These are phyloP conservation scores for Drechslerella dactyloides DNA, from an alignment of 2,329 filamentous ascomycete species.

Conservation along the genomic window DNA sequence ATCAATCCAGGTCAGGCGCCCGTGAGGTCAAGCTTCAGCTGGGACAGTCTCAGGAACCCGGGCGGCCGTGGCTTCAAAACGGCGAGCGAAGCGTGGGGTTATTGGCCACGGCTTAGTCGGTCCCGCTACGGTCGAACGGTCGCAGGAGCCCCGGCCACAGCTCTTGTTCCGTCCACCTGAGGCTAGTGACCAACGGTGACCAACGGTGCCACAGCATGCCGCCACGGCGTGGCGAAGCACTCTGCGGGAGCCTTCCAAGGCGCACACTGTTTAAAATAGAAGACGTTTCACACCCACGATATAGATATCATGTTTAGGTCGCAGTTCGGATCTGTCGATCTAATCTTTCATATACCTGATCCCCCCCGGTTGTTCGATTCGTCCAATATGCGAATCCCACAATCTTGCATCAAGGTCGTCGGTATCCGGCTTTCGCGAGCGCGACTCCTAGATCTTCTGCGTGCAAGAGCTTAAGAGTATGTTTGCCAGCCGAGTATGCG, in stretches of 20 bases:
- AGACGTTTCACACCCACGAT: slow-evolving; percentile 19
- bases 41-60: not conserved
- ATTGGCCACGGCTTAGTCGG: slow-evolving; percentile 11
- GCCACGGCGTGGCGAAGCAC: slow-evolving; percentile 48
- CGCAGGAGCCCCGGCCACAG: not conserved
- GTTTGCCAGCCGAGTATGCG: slow-evolving; percentile 1
- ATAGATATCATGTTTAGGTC: no score
- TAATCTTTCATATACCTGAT: slow-evolving; percentile 16
- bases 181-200: slow-evolving; percentile 1
- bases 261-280: slow-evolving; percentile 30
- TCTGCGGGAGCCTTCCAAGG: slow-evolving; percentile 49
- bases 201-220: slow-evolving; percentile 23
- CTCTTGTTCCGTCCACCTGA: slow-evolving; percentile 4
- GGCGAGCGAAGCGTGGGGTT: slow-evolving; percentile 26
- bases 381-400: not conserved
- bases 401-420: not conserved
- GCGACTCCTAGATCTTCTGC: not conserved
- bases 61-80: slow-evolving; percentile 11
- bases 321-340: slow-evolving; percentile 49
- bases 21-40: slow-evolving; percentile 32
- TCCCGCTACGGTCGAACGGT: slow-evolving; percentile 9
- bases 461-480: not conserved
- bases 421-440: not conserved
- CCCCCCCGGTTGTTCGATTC: not conserved
- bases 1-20: not conserved